Evolutionary conservation across 805 yeast genomes (phyloP), one percentile per base, ranked within the genome.

Genomic region (Kodamaea hsintzibuensis): DNA sequence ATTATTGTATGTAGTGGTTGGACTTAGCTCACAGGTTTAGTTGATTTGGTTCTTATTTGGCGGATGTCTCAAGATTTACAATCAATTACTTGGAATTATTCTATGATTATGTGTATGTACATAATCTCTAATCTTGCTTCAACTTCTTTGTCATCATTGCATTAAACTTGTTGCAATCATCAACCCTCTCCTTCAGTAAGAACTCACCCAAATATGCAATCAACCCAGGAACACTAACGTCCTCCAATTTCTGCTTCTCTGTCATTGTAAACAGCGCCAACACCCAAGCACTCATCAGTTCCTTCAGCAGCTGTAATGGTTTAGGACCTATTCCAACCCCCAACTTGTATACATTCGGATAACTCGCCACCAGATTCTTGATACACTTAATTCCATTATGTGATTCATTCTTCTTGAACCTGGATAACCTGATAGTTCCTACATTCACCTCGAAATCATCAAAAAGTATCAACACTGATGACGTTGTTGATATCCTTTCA

Each of bases 311-410:
- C 52, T 59, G 64, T n/a, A 50, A 35, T 1, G 79, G 80, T 55
- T 74, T 75, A 5, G 80, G 80, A 1, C 80, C 80, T 25, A 75
- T 71, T 4, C 61, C 79, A 2, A 75, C 57, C 0, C 76, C 78
- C 16, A 75, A 59, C 56, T 73, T 74, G 50, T 57, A 70, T 0
- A 65, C 55, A 14, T 47, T 44, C 7, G 49, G 55, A 14, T 18
- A 45, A 33, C 49, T 48, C 9, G 47, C 16, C 3, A 27, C 22
- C n/a, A 53, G 39, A n/a, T 55, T 56, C 27, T 56, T 57, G 13
- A 72, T 55, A 10, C 68, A 61, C 50, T 67, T 69, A 42, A 75
- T 57, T 5, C 80, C 80, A 51, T 73, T 73, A 56, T 75, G 80
- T 2, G 76, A 70, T 54, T 72, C 78, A 50, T 67, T 72, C 46